Evolutionary conservation across 73 alveolate species (phyloP).

Genomic region (Uronychia setigera): DNA sequence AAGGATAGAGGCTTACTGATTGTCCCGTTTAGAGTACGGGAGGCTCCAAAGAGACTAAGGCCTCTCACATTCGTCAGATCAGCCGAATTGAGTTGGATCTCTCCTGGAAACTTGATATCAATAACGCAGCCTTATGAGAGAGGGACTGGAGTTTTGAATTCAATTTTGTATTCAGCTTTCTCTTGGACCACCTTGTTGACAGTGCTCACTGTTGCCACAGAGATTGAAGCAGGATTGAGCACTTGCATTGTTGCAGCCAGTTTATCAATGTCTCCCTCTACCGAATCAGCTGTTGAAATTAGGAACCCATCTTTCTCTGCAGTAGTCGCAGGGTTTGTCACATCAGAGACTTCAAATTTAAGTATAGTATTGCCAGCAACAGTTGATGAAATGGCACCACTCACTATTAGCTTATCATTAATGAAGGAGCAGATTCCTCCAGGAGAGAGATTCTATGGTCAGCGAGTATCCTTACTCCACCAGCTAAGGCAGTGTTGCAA

Average conservation of each 20-base stretch:
- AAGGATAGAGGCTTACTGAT: background rate
- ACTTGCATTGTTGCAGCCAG: constrained; percentile 39
- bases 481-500: background rate
- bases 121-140: constrained; percentile 44
- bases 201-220: constrained; percentile 17
- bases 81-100: constrained; percentile 26
- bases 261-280: constrained; percentile 55
- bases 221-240: constrained; percentile 16
- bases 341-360: constrained; percentile 31
- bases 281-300: constrained; percentile 31
- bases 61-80: constrained; percentile 28
- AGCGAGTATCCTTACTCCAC: background rate
- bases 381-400: background rate
- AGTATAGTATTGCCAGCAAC: constrained; percentile 27
- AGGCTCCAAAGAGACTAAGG: background rate
- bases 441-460: background rate
- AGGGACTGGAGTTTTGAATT: constrained; percentile 67
- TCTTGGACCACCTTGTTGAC: constrained; percentile 38
- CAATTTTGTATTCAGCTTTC: constrained; percentile 16
- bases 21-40: background rate
- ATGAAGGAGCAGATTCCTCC: background rate
- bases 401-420: background rate
- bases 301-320: constrained; percentile 33
- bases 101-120: constrained; percentile 41
- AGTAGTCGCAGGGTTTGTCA: constrained; percentile 58